Conservation (phyloP, 164 flowering plant genomes). For the Vitis rupestris region DNA sequence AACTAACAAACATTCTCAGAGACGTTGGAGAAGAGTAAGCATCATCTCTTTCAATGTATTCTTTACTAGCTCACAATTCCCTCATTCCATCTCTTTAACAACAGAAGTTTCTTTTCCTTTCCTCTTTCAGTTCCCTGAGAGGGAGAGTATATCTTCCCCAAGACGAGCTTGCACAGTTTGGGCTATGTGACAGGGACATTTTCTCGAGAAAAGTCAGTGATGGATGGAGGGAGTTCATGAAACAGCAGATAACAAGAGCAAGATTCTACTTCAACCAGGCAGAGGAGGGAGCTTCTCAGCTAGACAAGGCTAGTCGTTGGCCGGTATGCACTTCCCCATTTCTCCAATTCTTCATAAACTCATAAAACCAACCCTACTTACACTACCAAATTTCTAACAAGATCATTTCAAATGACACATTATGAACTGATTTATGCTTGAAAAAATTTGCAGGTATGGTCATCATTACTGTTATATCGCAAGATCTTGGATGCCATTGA, state of each 20-base stretch:
- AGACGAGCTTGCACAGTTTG: conserved; percentile 73
- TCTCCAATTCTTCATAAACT: no score
- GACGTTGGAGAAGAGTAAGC: conserved; percentile 90
- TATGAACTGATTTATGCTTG: background rate
- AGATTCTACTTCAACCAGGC: conserved; percentile 61
- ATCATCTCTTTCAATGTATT: background rate
- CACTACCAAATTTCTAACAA: background rate
- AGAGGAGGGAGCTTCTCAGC: conserved; percentile 69
- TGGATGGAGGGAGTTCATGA: conserved; percentile 75
- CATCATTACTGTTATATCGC: conserved; percentile 57
- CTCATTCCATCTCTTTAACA: background rate
- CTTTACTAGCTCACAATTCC: background rate
- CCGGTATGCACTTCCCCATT: conserved; percentile 36
- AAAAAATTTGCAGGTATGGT: conserved; percentile 58
- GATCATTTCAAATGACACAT: background rate
- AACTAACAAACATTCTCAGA: conserved; percentile 78
- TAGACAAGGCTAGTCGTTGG: conserved; percentile 72
- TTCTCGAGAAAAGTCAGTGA: conserved; percentile 53
- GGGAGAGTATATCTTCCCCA: conserved; percentile 88
- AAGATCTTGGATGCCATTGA: conserved; percentile 75
- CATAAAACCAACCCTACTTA: background rate
- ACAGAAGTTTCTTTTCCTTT: background rate
- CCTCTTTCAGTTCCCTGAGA: conserved; percentile 51
- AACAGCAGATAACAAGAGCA: conserved; percentile 69
- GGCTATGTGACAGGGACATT: conserved; percentile 61